These are phyloP conservation scores for Xylariaceae sp. DNA, from an alignment of 2,329 filamentous ascomycete species.

Conservation along the genomic window DNA sequence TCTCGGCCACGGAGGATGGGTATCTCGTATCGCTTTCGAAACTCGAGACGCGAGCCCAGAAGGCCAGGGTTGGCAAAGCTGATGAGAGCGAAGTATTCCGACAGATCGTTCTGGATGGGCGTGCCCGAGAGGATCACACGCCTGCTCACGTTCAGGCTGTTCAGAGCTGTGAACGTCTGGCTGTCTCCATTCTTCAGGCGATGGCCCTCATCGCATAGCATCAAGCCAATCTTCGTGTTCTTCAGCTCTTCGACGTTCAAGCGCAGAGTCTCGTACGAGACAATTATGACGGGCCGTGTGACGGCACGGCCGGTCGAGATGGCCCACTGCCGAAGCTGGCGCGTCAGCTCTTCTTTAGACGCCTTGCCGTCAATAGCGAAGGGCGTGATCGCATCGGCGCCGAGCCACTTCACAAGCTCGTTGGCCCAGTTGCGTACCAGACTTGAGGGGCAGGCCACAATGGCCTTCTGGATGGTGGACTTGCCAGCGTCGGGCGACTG, in stretches of 20 bases:
- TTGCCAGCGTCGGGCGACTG: constrained; percentile 95
- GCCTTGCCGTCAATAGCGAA: constrained; percentile 98
- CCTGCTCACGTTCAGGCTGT: constrained; percentile 81
- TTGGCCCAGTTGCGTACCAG: constrained; percentile 98
- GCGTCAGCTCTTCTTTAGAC: constrained; percentile 84
- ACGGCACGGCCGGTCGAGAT: constrained; percentile 85
- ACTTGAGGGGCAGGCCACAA: constrained; percentile 95
- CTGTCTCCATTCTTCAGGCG: constrained; percentile 95
- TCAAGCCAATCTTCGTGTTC: constrained; percentile 81
- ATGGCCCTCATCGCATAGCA: constrained; percentile 95
- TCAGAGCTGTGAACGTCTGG: constrained; percentile 88
- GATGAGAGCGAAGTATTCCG: constrained; percentile 92
- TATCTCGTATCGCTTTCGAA: constrained; percentile 88
- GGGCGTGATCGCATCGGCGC: constrained; percentile 80
- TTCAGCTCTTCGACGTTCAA: constrained; percentile 87
- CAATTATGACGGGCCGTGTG: constrained; percentile 88
- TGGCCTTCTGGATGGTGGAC: constrained; percentile 87
- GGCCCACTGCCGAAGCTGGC: constrained; percentile 90
- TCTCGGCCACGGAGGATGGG: constrained; percentile 90
- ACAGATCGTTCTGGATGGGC: constrained; percentile 97
- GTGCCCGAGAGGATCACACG: constrained; percentile 95
- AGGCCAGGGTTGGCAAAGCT: constrained; percentile 95
- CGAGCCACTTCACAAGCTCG: constrained; percentile 93
- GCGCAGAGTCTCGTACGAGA: constrained; percentile 93
- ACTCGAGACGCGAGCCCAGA: constrained; percentile 81